Conservation (phyloP, 2,329 filamentous ascomycete genomes). For the Sarocladium kiliense region DNA sequence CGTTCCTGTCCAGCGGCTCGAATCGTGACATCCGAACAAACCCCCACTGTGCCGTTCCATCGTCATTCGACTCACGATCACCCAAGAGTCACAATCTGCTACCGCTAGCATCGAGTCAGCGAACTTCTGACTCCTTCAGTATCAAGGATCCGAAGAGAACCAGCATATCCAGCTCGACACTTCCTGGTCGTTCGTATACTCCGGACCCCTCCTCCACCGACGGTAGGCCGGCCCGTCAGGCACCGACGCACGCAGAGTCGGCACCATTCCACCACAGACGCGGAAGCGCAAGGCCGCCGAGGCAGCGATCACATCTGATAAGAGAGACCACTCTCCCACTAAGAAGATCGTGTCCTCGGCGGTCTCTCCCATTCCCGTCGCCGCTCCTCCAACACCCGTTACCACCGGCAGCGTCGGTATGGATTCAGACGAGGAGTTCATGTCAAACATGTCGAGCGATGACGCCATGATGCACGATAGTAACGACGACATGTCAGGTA, state of each 20-base stretch:
- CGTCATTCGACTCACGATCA: not conserved
- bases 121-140: not conserved
- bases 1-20: not conserved
- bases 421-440: slow-evolving; percentile 95
- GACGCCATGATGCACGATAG: slow-evolving; percentile 71
- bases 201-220: not conserved
- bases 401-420: slow-evolving; percentile 59
- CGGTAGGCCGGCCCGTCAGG: slow-evolving; percentile 6
- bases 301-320: slow-evolving; percentile 50
- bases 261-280: slow-evolving; percentile 55
- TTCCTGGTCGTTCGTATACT: not conserved
- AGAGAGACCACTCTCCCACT: slow-evolving; percentile 38
- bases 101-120: not conserved
- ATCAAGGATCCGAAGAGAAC: not conserved
- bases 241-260: slow-evolving; percentile 19
- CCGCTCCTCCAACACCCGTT: slow-evolving; percentile 53
- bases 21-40: not conserved
- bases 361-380: slow-evolving; percentile 16
- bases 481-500: slow-evolving; percentile 60
- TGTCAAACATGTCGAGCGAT: slow-evolving; percentile 73
- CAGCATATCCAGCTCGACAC: not conserved
- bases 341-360: slow-evolving; percentile 56
- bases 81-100: not conserved
- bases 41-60: slow-evolving; percentile 1
- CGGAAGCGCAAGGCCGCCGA: slow-evolving; percentile 62